Base-by-base conservation (phyloP, 1,284 basidiomycete genomes). In the Cutaneotrichosporon cavernicola region DNA sequence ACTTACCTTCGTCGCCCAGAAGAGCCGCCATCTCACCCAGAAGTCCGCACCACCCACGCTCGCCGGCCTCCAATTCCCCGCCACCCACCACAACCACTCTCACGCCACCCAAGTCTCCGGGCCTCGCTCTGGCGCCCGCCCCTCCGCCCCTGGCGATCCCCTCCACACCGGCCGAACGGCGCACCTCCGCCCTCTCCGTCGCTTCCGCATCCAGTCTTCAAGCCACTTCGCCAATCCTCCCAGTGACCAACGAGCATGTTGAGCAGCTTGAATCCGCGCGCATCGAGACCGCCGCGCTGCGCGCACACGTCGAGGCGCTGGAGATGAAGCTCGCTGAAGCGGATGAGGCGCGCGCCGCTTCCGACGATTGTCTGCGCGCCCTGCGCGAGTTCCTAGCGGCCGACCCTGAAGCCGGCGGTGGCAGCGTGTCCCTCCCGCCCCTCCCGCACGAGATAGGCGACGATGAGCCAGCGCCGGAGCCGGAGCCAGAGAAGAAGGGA, bases 311-410 rank as follows among this genome's bases (percentile, higher is more conserved):
- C 47, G 79, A 79, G 56, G 71, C 82, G 4, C 69, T 88, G 57
- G 87, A 86, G 68, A 76, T 83, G 18, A 85, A 88, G 62, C 78
- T 96, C 43, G 86, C 77, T 32, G 92, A 95, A 72, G 85, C 88
- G 2, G 89, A 86, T 64, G 93, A 97, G 76, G 91, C 90, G 2
- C 84, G 87, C 52, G 87, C 90, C 72, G 93, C 93, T 9, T 90
- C 89, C n/a, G 92, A 97, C 69, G 85, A 85, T 2, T 94, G 91
- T 73, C 87, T 90, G 65, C 86, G 86, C 62, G 90, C 90, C 0
- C 81, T 97, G 40, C 85, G 92, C 46, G 89, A 89, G 62, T 97
- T 92, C 75, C 93, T 97, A 70, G 86, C 88, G 1, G 49, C 56
- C 14, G 69, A 65, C 11, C 58, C 68, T 65, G 64, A 67, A 60